Evolutionary conservation across 305 asterid species (phyloP), one percentile per base, ranked within the genome.

Genomic region (Solanum hybrid): DNA sequence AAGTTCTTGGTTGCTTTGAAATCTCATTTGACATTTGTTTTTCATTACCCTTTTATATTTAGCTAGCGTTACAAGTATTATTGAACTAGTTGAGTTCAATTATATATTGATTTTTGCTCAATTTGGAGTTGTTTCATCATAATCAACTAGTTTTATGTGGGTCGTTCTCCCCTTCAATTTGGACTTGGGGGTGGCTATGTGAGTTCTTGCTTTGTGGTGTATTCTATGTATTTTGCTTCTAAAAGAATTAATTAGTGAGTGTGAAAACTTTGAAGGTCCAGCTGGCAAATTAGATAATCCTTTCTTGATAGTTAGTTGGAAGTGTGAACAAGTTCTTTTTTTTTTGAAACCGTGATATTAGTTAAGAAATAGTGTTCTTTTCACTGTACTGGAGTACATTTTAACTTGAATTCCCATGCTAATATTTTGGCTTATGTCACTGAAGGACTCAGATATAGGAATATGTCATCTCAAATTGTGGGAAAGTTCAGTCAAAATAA

Each of bases 401-500:
- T 82, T 31, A 5, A 20, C 87, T 84, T 20, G 87, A 46, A 84
- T 51, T 82, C 38, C 38, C 38, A 51, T 78, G 40, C 87, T 84
- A 51, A 84, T 84, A 20, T 29, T 27, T 46, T 51, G 75, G 31
- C 42, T 17, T 84, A 46, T 51, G 42, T 46, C 75, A 37, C 73
- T 29, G 22, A 51, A 84, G 87, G 75, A 31, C 87, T 84, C 42
- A 84, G 42, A 29, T 51, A 84, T 51, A 84, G 75, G 42, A 84
- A 51, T 84, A 17, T 84, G 40, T 84, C 87, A 51, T 84, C 87
- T 84, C 87, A 88, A 89, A 72, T 86, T 89, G 89, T 91, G 92
- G 92, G 92, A 86, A 91, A 81, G 81, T 90, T 90, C 88, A 92
- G 89, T 87, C 78, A 79, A 35, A 86, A 60, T 80, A 77, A 73